These are phyloP conservation scores for Barbarea vulgaris DNA, from an alignment of 345 rosid species.

Conservation along the genomic window DNA sequence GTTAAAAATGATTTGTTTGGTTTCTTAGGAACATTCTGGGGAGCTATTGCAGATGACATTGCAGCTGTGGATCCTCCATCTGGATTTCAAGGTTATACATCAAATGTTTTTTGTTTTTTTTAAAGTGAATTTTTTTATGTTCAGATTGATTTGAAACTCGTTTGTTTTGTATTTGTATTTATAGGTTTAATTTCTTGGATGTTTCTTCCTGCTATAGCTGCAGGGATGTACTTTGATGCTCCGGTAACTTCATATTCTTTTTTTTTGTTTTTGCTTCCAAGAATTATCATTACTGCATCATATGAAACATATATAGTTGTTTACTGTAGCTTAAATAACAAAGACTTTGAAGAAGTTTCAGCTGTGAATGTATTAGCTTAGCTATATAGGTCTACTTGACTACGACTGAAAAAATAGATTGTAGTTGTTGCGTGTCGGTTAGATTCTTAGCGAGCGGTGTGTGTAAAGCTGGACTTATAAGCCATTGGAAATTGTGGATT, in stretches of 20 bases:
- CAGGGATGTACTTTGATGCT: slow-evolving; percentile 67
- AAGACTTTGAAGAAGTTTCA: neutral
- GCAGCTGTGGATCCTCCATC: slow-evolving; percentile 67
- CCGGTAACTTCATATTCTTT: slow-evolving; percentile 52
- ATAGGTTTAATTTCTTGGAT: slow-evolving; percentile 80
- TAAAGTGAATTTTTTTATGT: neutral
- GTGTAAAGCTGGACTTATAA: neutral
- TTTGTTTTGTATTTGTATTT: neutral
- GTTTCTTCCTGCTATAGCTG: slow-evolving; percentile 82
- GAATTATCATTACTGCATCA: neutral
- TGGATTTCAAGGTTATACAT: slow-evolving; percentile 72
- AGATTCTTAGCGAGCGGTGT: neutral
- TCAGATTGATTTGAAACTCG: neutral
- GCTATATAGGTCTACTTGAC: neutral
- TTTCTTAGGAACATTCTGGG: slow-evolving; percentile 68
- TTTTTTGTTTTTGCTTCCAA: neutral
- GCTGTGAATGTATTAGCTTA: neutral
- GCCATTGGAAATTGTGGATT: neutral
- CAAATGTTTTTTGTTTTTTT: neutral
- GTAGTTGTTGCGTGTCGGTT: neutral
- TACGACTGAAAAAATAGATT: neutral
- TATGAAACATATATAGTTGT: neutral
- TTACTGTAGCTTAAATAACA: neutral
- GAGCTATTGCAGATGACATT: slow-evolving; percentile 61
- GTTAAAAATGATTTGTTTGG: neutral